Base-by-base conservation (phyloP, 169 alveolate genomes). In the Eimeria falciformis region DNA sequence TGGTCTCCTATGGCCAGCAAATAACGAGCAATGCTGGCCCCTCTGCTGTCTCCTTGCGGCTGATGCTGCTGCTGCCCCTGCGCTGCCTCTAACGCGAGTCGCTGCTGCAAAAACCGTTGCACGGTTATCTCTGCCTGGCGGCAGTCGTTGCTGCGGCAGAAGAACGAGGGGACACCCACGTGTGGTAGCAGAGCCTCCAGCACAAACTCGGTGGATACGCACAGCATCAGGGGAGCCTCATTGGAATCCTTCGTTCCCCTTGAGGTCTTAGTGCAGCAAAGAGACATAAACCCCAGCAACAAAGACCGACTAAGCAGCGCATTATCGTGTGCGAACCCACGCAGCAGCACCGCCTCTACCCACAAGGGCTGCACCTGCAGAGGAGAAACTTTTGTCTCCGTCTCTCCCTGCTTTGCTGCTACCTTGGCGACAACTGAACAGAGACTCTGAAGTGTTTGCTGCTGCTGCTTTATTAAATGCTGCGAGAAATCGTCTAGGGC, bases 401-500 rank as follows among this genome's bases (percentile, higher is more conserved):
- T 50, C 21, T 23, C 0, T 0, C 46, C 79, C 11, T 7, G 47
- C 11, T 43, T 23, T 68, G 79, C 53, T 33, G 43, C 79, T 4
- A 53, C 89, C 11, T 79, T 79, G 53, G 75, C 53, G 0, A 65
- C 55, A 40, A 58, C 58, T n/a, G 58, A 56, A 65, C 91, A 82
- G 21, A 58, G 65, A 1, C 91, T n/a, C 55, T 45, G 91, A 58
- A 82, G 68, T 58, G 55, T 56, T 25, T 50, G 53, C 73, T 58
- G 58, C 89, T 79, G 89, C 89, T 79, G 89, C 89, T 79, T 23
- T 18, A 79, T 27, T 27, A 79, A 53, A 33, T 79, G 89, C 89
- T 79, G 89, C 0, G 89, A 79, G 40, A 79, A 79, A 73, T 79
- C 89, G 47, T 79, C 89, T 9, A 79, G 53, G 37, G 89, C 89